Evolutionary conservation across 2,329 filamentous ascomycete species (phyloP), one percentile per base, ranked within the genome.

Genomic region (Trichophaea hybrida): DNA sequence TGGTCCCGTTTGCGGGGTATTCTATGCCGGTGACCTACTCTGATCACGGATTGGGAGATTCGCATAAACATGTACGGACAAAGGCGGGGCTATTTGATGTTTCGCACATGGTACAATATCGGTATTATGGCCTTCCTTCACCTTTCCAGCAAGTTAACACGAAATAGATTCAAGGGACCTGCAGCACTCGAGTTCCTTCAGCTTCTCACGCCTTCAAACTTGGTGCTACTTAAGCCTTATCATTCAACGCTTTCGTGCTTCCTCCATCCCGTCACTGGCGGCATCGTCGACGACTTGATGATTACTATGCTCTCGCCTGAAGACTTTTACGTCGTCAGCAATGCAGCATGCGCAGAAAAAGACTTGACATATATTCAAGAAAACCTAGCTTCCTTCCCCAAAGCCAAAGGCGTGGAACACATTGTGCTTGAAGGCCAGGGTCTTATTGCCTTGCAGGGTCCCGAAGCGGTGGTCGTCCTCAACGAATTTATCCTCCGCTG

Each of bases 1-100:
- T 97, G 82, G 91, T 96, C 54, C 87, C 88, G n/a, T 98, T 96
- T 74, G 91, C 87, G 64, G 89, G 88, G 66, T 95, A 84, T 75
- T 78, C 81, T 68, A 96, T 98, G 88, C 93, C 93, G 6, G 83
- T 98, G 49, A 86, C 93, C 73, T 98, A 97, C 75, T 74, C 78
- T 37, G 80, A 83, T 66, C 78, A 86, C 66, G 84, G 85, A 67
- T 85, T 96, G 64, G 78, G 81, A 66, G 86, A 89, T 62, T 94
- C 88, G 56, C 93, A 97, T 76, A 79, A 83, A 68, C 96, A 91
- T 79, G 97, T 93, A 13, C 83, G 93, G 58, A 79, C 82, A 68
- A 86, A 90, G 73, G 86, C 88, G 60, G 95, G 89, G 65, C 75
- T 98, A 65, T 98, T 98, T 70, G 93, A 98, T 73, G 93, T 64